These are phyloP conservation scores for Aureobasidium sp. DNA, from an alignment of 2,329 filamentous ascomycete species.

Conservation along the genomic window DNA sequence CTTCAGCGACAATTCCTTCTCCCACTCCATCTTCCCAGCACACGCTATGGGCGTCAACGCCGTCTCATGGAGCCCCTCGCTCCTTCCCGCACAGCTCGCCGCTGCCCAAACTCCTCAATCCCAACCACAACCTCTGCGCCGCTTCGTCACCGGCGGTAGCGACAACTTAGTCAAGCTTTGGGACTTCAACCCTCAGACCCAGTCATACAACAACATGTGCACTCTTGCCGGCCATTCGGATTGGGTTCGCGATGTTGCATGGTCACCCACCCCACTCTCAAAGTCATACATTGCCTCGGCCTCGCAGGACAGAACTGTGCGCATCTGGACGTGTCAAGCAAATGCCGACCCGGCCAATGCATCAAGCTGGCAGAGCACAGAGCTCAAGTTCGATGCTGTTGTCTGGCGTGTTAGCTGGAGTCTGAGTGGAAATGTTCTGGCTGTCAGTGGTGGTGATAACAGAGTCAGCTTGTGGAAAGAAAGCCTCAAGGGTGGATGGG, in stretches of 20 bases:
- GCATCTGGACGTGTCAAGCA: constrained; percentile 72
- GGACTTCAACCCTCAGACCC: constrained; percentile 58
- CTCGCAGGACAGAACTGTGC: constrained; percentile 92
- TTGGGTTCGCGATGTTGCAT: constrained; percentile 96
- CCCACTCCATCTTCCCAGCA: constrained; percentile 80
- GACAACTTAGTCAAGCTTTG: constrained; percentile 94
- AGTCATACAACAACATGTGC: constrained; percentile 35
- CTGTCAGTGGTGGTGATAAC: constrained; percentile 90
- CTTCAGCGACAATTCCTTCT: constrained; percentile 93
- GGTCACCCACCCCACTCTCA: constrained; percentile 89
- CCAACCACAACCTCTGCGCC: constrained; percentile 51
- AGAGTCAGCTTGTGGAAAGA: constrained; percentile 98
- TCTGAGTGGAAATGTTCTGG: constrained; percentile 90
- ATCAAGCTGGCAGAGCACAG: constrained; percentile 76
- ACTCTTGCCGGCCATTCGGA: constrained; percentile 79
- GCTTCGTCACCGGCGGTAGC: constrained; percentile 90
- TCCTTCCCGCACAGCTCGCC: constrained; percentile 74
- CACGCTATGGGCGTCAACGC: constrained; percentile 93
- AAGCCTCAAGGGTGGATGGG: constrained; percentile 93
- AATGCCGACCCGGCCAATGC: constrained; percentile 35
- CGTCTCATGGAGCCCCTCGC: constrained; percentile 88
- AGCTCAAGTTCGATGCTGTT: constrained; percentile 78
- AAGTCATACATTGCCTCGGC: constrained; percentile 96
- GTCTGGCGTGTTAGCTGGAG: constrained; percentile 98
- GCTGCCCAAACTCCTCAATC: constrained; percentile 50